Base-by-base conservation (phyloP, 2,329 filamentous ascomycete genomes). In the Leptographium galeiforme region DNA sequence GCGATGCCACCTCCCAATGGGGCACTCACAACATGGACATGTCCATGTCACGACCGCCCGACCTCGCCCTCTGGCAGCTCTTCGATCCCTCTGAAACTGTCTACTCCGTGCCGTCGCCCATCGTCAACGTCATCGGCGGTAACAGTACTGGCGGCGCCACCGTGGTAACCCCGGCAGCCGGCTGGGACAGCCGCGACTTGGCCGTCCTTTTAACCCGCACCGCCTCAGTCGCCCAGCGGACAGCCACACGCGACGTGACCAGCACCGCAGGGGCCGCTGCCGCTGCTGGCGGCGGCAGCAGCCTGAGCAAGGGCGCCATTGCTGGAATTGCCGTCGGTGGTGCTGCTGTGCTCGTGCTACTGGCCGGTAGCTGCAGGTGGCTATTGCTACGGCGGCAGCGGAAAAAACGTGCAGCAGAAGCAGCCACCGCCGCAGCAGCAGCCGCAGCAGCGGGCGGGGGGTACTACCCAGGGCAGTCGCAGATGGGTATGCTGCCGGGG, bases 11-110 rank as follows among this genome's bases (percentile, higher is more conserved):
- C 1, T 65, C 67, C 13, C 68, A 74, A 30, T 78, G 73, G 69
- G 79, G 75, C 6, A 73, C 73, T 12, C 79, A 82, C 63, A 76
- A 77, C 55, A 65, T 77, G 55, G 73, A 80, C 59, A 63, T 80
- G 30, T 74, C 77, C 25, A 67, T 72, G 52, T 72, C 74, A 36
- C 76, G 75, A 50, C 61, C 66, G 6, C 64, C 71, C 41, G 44
- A 55, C 39, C 66, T 70, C 30, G 68, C 65, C 14, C 75, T 84
- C 14, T 82, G 79, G 79, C 69, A 72, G 54, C 65, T 72, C 11
- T 82, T 72, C 58, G 63, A 69, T 25, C 68, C 74, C 1, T 72
- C 72, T 39, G 66, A 79, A 12, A 73, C 73, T 8, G 64, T 64
- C 7, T 82, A 83, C 61, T 61, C 63, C n/a, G 76, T 83, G 6